Evolutionary conservation across 225 moss, liverwort and hornwort genomes (phyloP).

Genomic region (Climacium dendroides): DNA sequence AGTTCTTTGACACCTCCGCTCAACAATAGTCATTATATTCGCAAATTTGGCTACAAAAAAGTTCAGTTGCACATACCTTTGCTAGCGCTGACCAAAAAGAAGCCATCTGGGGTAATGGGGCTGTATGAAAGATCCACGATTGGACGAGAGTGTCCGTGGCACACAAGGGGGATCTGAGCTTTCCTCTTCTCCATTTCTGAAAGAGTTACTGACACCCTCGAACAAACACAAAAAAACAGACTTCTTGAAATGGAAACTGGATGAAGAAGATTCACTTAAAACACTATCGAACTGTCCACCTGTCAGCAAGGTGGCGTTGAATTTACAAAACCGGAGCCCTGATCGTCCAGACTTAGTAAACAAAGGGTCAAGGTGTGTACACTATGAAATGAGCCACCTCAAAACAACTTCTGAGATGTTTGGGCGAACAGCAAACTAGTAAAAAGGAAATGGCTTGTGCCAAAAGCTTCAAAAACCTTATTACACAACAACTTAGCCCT

Average conservation of each 20-base stretch:
- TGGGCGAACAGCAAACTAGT: conserved; percentile 28
- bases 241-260: not conserved
- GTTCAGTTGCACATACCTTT: conserved; percentile 43
- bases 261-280: not conserved
- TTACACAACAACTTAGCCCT: not conserved
- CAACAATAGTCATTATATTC: not conserved
- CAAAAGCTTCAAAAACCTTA: not conserved
- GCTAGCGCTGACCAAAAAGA: conserved; percentile 97
- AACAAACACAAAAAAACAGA: not conserved
- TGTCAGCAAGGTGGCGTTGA: conserved; percentile 1
- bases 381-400: conserved; percentile 30
- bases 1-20: not conserved
- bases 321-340: not conserved
- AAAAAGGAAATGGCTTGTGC: not conserved
- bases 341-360: not conserved
- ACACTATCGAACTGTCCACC: not conserved
- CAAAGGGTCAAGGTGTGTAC: not conserved
- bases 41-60: not conserved
- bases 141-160: conserved; percentile 96
- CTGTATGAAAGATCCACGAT: conserved; percentile 98
- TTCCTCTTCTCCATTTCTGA: conserved; percentile 85
- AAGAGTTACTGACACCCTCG: not conserved
- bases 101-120: conserved; percentile 85
- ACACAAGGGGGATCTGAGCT: conserved; percentile 93
- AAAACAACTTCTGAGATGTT: conserved; percentile 31